Evolutionary conservation across 805 yeast genomes (phyloP), one percentile per base, ranked within the genome.

Genomic region (Wickerhamiella shivajii): DNA sequence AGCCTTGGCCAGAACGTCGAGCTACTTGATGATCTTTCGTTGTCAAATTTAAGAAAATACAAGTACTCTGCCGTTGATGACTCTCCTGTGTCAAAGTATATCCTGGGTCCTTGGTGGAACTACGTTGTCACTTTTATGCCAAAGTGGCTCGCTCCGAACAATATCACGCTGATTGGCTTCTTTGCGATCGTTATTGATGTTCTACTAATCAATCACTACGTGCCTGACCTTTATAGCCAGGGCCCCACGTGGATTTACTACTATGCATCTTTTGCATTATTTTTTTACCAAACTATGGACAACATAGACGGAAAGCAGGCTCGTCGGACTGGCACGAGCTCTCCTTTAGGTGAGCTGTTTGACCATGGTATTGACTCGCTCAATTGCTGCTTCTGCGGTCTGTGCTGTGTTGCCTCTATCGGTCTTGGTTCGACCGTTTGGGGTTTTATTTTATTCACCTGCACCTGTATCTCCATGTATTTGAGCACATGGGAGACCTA

Each of bases 241-340:
- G 67, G 69, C 9, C 95, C 96, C 9, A 53, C 67, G 20, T 79
- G 92, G 93, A 63, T 77, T 18, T 83, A 80, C 54, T 67, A 69
- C 44, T 63, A 77, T 34, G 79, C 79, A 51, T 95, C 92, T 0
- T 49, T 76, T 39, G 85, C 93, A 2, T 60, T 87, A 38, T 79
- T 85, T 53, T 64, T 84, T 67, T 87, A 87, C 57, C 96, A 90
- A 53, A 87, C 97, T 0, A 81, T 90, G 62, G 97, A 90, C 59
- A 94, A 93, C 5, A 80, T 94, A 53, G 97, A 87, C 58, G 97
- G 97, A 6, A 74, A 80, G 48, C 98, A 87, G 55, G 97, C 97
- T 16, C 71, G 97, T 48, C 69, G 79, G 46, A 90, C 96, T 1
- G 92, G 92, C 9, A 93, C 85, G 53, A 71, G 83, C 30, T 93